Conservation (phyloP, 345 rosid species). For the Arabidopsis suecica region DNA sequence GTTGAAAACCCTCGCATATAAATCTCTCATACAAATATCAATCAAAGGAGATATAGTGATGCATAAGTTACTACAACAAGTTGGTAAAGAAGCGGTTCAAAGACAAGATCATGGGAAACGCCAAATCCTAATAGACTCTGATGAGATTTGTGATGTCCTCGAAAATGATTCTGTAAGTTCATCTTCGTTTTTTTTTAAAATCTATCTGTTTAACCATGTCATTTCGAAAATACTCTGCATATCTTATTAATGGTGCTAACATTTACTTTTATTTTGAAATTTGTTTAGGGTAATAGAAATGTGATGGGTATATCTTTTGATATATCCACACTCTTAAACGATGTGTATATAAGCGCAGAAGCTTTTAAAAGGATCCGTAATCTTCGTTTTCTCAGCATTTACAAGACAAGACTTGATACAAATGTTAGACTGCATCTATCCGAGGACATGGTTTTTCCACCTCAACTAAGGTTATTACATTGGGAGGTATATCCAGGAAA, state of each 20-base stretch:
- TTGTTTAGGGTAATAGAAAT: slow-evolving; percentile 26
- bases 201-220: too few relatives aligned
- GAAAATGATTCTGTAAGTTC: too few relatives aligned
- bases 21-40: slow-evolving; percentile 33
- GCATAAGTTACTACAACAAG: slow-evolving; percentile 43
- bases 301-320: slow-evolving; percentile 30
- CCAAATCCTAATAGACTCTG: slow-evolving; percentile 11
- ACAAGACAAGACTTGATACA: too few relatives aligned
- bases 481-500: slow-evolving; percentile 35
- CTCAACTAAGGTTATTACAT: slow-evolving; percentile 6
- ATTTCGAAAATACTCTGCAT: too few relatives aligned
- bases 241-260: slow-evolving; percentile 1
- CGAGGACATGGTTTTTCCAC: slow-evolving; percentile 6
- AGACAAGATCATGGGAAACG: slow-evolving; percentile 24
- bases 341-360: neutral
- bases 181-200: neutral
- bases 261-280: neutral
- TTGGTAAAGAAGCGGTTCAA: slow-evolving; percentile 28
- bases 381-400: slow-evolving; percentile 17
- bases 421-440: neutral
- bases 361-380: slow-evolving; percentile 27
- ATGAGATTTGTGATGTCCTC: too few relatives aligned
- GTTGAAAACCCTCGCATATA: slow-evolving; percentile 15
- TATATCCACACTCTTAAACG: neutral
- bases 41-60: neutral